Percentiles rank a stretch among this genome's conserved stretches.
phyloP scores from a whole-genome alignment of 306 rosid genomes.

The Fragaria nilgerrensis region DNA sequence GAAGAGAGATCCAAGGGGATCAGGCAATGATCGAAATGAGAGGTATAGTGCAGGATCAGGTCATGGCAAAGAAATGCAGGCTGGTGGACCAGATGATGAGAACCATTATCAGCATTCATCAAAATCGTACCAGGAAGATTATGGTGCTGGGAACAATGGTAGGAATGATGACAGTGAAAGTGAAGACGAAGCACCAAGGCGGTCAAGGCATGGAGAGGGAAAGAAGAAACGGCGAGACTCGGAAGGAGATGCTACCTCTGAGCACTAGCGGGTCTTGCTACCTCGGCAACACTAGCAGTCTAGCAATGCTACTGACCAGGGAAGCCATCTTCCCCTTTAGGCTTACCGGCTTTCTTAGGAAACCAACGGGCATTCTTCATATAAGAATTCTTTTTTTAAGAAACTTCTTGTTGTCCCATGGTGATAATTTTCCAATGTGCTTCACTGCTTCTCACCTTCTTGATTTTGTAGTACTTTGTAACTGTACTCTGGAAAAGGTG shows the following conservation, averaged over 20 bases:
- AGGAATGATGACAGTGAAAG: slow-evolving; percentile 86
- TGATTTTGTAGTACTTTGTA: slow-evolving; percentile 15
- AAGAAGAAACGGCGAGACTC: slow-evolving; percentile 75
- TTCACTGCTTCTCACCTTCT: background rate
- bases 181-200: slow-evolving; percentile 96
- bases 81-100: slow-evolving; percentile 69
- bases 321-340: slow-evolving; percentile 27
- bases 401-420: background rate
- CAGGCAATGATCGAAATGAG: slow-evolving; percentile 59
- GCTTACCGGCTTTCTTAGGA: slow-evolving; percentile 25
- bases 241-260: slow-evolving; percentile 56
- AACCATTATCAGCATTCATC: slow-evolving; percentile 58
- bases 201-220: slow-evolving; percentile 96
- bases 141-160: slow-evolving; percentile 42
- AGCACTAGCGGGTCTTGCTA: slow-evolving; percentile 39
- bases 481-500: slow-evolving; percentile 7
- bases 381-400: slow-evolving; percentile 14
- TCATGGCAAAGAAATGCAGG: slow-evolving; percentile 57
- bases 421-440: background rate
- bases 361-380: background rate
- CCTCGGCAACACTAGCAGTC: background rate
- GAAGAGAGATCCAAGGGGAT: slow-evolving; percentile 74
- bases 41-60: slow-evolving; percentile 63
- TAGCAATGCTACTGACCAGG: slow-evolving; percentile 29
- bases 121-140: slow-evolving; percentile 57